Evolutionary conservation across 805 yeast genomes (phyloP).

Genomic region (Pichia phayaonensis): DNA sequence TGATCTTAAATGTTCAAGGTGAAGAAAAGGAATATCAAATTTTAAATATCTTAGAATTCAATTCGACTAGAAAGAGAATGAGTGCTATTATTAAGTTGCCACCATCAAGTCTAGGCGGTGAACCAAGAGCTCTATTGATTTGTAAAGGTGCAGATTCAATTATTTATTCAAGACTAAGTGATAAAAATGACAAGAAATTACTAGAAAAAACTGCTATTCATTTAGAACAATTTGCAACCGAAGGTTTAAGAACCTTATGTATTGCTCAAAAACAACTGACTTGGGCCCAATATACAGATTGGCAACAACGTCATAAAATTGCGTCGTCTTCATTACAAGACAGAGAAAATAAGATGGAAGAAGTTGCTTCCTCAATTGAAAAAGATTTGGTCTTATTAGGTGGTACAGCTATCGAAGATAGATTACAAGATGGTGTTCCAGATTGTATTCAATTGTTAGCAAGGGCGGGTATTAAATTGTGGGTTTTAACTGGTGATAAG

Average conservation of each 20-base stretch:
- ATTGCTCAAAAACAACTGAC: constrained; percentile 62
- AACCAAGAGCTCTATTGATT: constrained; percentile 55
- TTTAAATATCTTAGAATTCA: constrained; percentile 65
- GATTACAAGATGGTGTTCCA: constrained; percentile 81
- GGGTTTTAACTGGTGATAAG: constrained; percentile 86
- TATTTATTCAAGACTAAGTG: constrained; percentile 56
- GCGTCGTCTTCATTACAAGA: constrained; percentile 56
- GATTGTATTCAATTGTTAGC: constrained; percentile 65
- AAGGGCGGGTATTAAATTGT: constrained; percentile 72
- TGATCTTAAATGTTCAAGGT: constrained; percentile 64
- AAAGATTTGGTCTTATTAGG: constrained; percentile 58
- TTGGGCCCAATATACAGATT: constrained; percentile 53
- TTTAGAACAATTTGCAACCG: constrained; percentile 71
- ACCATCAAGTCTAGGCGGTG: constrained; percentile 33
- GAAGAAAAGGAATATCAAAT: constrained; percentile 62
- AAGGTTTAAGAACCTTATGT: constrained; percentile 77
- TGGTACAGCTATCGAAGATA: constrained; percentile 83
- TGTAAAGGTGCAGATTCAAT: constrained; percentile 86
- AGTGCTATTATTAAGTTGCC: constrained; percentile 73
- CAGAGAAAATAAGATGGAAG: constrained; percentile 68
- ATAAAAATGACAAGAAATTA: constrained; percentile 35
- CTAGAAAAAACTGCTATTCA: constrained; percentile 63
- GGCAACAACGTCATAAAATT: constrained; percentile 55
- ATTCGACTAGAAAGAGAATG: constrained; percentile 84
- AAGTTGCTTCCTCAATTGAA: constrained; percentile 68